Evolutionary conservation across 768 basidiomycete species (phyloP).

Genomic region (Auriculariales sp.): DNA sequence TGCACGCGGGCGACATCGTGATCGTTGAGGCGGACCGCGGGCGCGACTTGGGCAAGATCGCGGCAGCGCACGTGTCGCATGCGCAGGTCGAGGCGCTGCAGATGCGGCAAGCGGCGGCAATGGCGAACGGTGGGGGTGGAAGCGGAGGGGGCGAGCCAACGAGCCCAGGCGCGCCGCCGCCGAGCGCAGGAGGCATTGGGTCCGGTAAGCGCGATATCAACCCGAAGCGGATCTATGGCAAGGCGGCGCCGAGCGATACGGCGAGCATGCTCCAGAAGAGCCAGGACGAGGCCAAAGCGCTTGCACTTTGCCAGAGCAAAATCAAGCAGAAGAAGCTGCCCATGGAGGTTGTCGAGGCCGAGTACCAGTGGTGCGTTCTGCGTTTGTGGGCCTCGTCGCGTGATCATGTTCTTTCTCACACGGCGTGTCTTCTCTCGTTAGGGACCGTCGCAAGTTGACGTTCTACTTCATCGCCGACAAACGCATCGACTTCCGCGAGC

Average conservation of each 20-base stretch:
- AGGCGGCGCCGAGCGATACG: constrained; percentile 69
- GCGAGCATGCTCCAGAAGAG: constrained; percentile 67
- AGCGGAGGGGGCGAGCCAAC: constrained; percentile 24
- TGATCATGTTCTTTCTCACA: background rate
- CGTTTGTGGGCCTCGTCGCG: background rate
- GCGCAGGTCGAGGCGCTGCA: constrained; percentile 87
- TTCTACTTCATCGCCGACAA: constrained; percentile 97
- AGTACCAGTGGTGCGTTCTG: constrained; percentile 81
- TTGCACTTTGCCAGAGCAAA: constrained; percentile 83
- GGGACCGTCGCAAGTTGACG: constrained; percentile 95
- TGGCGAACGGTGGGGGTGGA: constrained; percentile 22
- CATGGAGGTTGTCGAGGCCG: constrained; percentile 97
- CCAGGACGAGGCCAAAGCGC: constrained; percentile 83
- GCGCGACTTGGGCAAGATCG: constrained; percentile 80
- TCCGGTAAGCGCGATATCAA: constrained; percentile 78
- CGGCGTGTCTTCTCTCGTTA: constrained; percentile 14
- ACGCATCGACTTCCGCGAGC: constrained; percentile 89
- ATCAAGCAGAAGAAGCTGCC: constrained; percentile 88
- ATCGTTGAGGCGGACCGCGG: constrained; percentile 96
- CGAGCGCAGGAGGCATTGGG: constrained; percentile 18
- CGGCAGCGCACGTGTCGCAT: constrained; percentile 81
- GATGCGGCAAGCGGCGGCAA: constrained; percentile 55
- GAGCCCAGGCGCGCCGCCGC: constrained; percentile 31
- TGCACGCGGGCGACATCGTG: constrained; percentile 80
- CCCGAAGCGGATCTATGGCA: constrained; percentile 92